Conservation (phyloP, 805 yeast species). For the Wickerhamomyces strasburgensis region DNA sequence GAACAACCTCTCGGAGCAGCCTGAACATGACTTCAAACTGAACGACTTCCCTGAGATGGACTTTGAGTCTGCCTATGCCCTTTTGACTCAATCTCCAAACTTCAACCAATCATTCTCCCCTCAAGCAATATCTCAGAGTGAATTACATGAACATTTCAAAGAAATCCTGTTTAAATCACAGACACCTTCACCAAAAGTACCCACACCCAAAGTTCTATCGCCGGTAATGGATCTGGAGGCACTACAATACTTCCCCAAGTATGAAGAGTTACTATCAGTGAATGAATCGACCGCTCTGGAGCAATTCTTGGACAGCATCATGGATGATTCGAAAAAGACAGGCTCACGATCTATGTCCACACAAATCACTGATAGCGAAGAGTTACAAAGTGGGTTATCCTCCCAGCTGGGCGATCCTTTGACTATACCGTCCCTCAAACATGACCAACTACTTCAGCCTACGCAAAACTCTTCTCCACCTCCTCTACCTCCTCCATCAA, state of each 20-base stretch:
- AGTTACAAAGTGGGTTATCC: no score
- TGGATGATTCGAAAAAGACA: constrained; percentile 17
- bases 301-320: constrained; percentile 26
- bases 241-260: constrained; percentile 13
- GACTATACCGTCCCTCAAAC: no score
- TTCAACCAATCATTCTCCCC: constrained; percentile 4
- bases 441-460: no score
- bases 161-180: constrained; percentile 12
- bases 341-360: no score
- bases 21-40: not conserved
- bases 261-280: constrained; percentile 21
- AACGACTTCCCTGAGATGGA: constrained; percentile 23
- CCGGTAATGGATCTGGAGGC: constrained; percentile 15
- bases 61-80: constrained; percentile 26
- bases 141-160: constrained; percentile 5
- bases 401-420: no score
- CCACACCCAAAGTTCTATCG: constrained; percentile 3
- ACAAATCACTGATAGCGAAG: no score
- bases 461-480: no score
- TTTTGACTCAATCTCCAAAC: constrained; percentile 22
- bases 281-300: constrained; percentile 26
- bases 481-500: no score
- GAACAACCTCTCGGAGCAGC: not conserved
- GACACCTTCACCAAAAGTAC: constrained; percentile 12
- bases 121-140: not conserved